These are phyloP conservation scores for Guadua angustifolia DNA, from an alignment of 176 grass and related monocot species.

Conservation along the genomic window DNA sequence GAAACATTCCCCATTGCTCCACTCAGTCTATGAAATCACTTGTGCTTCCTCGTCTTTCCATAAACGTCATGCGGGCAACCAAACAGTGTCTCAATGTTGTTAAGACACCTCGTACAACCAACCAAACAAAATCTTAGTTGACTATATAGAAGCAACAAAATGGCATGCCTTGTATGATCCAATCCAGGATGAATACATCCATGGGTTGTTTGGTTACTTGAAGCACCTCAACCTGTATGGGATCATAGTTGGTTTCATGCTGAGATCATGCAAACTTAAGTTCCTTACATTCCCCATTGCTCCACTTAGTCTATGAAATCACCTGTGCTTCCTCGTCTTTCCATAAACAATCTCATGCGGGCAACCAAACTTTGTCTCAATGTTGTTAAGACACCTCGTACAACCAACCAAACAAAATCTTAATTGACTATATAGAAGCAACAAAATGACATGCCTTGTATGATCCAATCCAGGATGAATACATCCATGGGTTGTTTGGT, in stretches of 20 bases:
- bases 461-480: neutral
- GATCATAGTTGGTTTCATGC: too few relatives aligned
- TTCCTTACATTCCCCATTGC: too few relatives aligned
- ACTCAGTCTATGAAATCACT: neutral
- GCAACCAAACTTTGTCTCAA: too few relatives aligned
- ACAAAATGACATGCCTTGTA: neutral
- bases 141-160: neutral
- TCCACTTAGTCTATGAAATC: too few relatives aligned
- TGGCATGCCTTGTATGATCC: neutral
- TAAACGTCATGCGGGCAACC: neutral
- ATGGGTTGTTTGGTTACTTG: too few relatives aligned
- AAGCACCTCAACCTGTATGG: too few relatives aligned
- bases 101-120: neutral
- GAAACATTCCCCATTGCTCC: neutral
- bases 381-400: neutral
- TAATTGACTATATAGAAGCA: neutral
- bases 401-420: neutral
- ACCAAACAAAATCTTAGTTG: neutral
- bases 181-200: too few relatives aligned
- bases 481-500: neutral
- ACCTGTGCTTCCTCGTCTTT: too few relatives aligned
- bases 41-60: neutral
- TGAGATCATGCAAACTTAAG: too few relatives aligned
- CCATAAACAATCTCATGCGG: too few relatives aligned
- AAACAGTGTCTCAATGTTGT: neutral